Percentiles rank a stretch among this genome's conserved stretches.
These are phyloP conservation scores for Rhododendron molle DNA, from an alignment of 148 eudicot genomes.

Conservation along the genomic window DNA sequence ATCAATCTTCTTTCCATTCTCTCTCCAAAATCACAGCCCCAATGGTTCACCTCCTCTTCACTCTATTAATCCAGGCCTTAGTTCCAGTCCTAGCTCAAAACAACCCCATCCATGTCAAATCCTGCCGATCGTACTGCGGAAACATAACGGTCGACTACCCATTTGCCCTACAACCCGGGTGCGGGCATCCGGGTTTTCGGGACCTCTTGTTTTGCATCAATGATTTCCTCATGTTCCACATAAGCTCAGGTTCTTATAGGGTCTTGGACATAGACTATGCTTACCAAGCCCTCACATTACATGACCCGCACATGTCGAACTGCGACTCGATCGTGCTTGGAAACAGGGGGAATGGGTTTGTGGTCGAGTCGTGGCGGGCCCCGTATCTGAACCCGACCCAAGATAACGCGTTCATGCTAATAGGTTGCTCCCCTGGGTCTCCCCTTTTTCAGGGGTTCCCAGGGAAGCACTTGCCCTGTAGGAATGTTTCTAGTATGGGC, in stretches of 20 bases:
- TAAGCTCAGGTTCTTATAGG: constrained; percentile 80
- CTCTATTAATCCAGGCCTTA: constrained; percentile 6
- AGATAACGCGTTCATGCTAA: constrained; percentile 75
- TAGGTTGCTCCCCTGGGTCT: constrained; percentile 69
- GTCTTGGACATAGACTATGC: constrained; percentile 86
- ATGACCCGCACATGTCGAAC: constrained; percentile 84
- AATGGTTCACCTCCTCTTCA: not conserved
- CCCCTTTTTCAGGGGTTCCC: constrained; percentile 86
- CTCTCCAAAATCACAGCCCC: constrained; percentile 15
- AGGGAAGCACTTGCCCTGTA: constrained; percentile 58
- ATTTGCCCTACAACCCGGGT: constrained; percentile 61
- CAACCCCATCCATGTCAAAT: constrained; percentile 29
- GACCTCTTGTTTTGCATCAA: constrained; percentile 84
- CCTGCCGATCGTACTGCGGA: constrained; percentile 75
- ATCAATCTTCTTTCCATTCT: constrained; percentile 7
- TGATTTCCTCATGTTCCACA: constrained; percentile 77
- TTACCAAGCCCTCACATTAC: constrained; percentile 59
- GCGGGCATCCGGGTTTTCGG: constrained; percentile 82
- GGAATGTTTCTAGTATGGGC: constrained; percentile 82
- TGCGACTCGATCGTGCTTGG: constrained; percentile 68
- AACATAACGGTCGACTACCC: constrained; percentile 79
- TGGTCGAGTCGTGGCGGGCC: constrained; percentile 61
- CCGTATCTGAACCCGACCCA: constrained; percentile 55
- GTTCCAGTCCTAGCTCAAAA: constrained; percentile 17
- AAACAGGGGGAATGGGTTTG: constrained; percentile 73